These are phyloP conservation scores for Iris pallida DNA, from an alignment of 116 monocot genomes.

Conservation along the genomic window DNA sequence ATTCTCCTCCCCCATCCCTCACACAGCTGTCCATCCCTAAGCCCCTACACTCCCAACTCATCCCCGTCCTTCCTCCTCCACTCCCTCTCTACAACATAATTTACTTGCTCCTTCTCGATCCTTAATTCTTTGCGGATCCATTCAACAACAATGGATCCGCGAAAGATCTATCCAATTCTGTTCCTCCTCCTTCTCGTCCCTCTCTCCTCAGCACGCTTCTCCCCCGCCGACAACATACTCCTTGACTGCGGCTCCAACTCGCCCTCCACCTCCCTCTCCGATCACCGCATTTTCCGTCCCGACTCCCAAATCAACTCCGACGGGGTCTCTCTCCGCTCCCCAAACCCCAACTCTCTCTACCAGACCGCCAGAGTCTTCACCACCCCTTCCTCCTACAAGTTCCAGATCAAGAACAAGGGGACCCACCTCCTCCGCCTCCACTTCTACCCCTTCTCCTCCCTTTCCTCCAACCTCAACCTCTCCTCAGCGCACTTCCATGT, in stretches of 20 bases:
- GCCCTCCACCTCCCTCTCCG: conserved; percentile 9
- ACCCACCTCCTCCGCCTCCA: conserved; percentile 58
- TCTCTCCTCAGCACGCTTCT: conserved; percentile 21
- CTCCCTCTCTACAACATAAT: no score
- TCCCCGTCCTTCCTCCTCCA: no score
- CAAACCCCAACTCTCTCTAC: conserved; percentile 21
- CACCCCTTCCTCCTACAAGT: conserved; percentile 35
- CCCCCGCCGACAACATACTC: conserved; percentile 18
- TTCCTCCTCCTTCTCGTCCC: conserved; percentile 10
- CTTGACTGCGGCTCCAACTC: conserved; percentile 24
- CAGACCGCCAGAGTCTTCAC: conserved; percentile 52
- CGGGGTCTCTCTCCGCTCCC: not conserved
- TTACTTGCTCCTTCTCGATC: no score
- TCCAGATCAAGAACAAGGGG: conserved; percentile 35
- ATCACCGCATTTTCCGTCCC: conserved; percentile 15
- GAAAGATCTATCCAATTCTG: no score
- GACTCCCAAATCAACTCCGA: conserved; percentile 5
- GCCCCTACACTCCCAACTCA: no score
- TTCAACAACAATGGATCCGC: no score
- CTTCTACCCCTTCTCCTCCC: conserved; percentile 54
- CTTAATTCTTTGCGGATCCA: no score
- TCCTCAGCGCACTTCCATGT: conserved; percentile 60
- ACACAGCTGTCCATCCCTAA: no score
- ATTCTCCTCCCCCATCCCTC: no score
- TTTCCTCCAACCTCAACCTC: conserved; percentile 34